phyloP scores from a whole-genome alignment of 192 early-diverging fungal genomes.

The Oehlia diaphana region DNA sequence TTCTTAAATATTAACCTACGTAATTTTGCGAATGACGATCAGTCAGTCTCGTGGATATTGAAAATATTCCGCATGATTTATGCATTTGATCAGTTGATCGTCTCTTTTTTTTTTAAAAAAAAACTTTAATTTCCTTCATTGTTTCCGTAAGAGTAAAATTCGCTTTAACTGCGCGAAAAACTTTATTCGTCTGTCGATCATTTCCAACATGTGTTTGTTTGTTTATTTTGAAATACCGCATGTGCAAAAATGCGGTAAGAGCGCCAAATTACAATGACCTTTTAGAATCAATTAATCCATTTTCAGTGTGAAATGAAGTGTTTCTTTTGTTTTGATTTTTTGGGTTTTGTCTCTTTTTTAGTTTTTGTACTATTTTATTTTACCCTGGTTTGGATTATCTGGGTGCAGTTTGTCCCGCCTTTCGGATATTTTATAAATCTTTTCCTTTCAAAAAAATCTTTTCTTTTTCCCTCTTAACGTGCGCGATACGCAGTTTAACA shows the following conservation, averaged over 20 bases:
- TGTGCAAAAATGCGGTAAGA: background rate
- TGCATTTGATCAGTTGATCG: too few relatives aligned
- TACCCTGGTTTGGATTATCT: background rate
- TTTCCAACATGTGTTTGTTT: background rate
- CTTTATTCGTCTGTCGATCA: background rate
- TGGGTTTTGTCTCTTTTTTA: background rate
- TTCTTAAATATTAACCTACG: background rate
- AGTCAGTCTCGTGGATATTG: background rate
- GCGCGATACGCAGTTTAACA: too few relatives aligned
- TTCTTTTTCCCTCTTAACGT: background rate
- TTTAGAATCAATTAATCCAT: background rate
- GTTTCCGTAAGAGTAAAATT: background rate
- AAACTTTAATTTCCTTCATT: background rate
- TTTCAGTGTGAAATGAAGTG: background rate
- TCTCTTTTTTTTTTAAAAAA: too few relatives aligned
- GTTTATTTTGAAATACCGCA: background rate
- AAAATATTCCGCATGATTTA: background rate
- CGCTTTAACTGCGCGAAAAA: background rate
- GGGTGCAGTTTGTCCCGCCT: background rate
- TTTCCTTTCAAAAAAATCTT: background rate
- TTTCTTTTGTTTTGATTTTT: too few relatives aligned
- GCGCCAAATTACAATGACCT: background rate
- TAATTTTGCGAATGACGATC: background rate
- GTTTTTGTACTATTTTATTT: background rate
- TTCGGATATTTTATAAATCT: background rate